Evolutionary conservation across 257 asterid species (phyloP).

Genomic region (Penstemon newberryi): DNA sequence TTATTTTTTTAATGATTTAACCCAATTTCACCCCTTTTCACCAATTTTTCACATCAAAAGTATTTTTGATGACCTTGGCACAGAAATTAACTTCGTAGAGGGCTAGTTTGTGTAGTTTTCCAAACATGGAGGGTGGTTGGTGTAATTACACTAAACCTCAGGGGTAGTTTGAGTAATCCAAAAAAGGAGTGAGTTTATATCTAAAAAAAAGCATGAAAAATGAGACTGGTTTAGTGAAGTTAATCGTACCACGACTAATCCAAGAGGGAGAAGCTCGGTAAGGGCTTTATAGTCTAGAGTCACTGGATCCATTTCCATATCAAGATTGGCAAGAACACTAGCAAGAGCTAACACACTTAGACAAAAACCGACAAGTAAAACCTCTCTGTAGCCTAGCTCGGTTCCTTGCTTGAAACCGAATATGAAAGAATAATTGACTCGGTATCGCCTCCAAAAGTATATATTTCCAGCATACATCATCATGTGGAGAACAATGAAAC

Average conservation of each 20-base stretch:
- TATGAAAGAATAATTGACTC: slow-evolving; percentile 48
- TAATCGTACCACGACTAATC: slow-evolving; percentile 38
- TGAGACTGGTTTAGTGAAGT: neutral
- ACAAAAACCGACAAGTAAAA: slow-evolving; percentile 39
- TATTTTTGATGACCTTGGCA: no score
- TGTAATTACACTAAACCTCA: no score
- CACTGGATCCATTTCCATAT: slow-evolving; percentile 56
- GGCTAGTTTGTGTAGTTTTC: no score
- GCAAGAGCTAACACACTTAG: slow-evolving; percentile 45
- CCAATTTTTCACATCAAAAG: no score
- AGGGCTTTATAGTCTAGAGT: slow-evolving; percentile 41
- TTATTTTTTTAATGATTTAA: no score
- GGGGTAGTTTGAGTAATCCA: no score
- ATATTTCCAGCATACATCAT: slow-evolving; percentile 44
- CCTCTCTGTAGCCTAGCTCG: slow-evolving; percentile 46
- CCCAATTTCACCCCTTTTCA: no score
- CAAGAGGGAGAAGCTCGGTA: slow-evolving; percentile 57
- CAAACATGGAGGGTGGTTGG: no score
- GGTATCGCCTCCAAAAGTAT: slow-evolving; percentile 48
- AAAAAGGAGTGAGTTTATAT: no score
- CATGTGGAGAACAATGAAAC: slow-evolving; percentile 55
- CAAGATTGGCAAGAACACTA: slow-evolving; percentile 48
- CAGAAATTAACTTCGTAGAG: no score
- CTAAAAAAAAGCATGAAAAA: neutral
- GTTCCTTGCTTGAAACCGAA: slow-evolving; percentile 58